Base-by-base conservation (phyloP, 371 early-diverging fungal genomes). In the Apophysomyces sp. region DNA sequence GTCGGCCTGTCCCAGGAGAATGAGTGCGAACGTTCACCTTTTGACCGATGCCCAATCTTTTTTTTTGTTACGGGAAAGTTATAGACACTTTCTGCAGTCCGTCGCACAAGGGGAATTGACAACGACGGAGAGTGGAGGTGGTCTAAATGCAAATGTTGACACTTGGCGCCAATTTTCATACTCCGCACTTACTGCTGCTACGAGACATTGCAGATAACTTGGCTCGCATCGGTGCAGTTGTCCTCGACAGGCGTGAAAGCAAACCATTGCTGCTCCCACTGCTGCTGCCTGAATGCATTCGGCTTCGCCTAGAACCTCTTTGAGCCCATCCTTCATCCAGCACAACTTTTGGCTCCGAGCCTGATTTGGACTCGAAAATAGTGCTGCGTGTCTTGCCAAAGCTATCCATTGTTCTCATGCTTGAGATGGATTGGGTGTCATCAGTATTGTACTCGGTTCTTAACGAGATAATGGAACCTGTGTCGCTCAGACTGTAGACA, bases 201-300 rank as follows among this genome's bases (percentile, higher is more conserved):
- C 69, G 66, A 15, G 77, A 76, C 68, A 74, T 70, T 18, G 76
- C 70, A 27, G 76, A 78, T 26, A 79, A 52, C 37, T 73, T 73
- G 13, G 80, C 80, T 27, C 80, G 71, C 74, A 76, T 76, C 21
- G 80, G 80, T 26, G 80, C 80, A 2, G 79, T 79, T 13, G 79
- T 72, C 57, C 72, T 73, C 3, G 76, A 79, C 26, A 79, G 41
- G 31, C 72, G 67, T 3, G 77, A 74, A 37, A 79, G 60, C 6
- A 79, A 44, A n/a, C 58, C 75, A 9, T 62, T 49, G 16, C 63
- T 63, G 18, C 58, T 62, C 32, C 59, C 55, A 13, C 65, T 68
- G 11, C 60, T 60, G 16, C 34, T 63, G 53, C 63, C 62, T 11
- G 58, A 58, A 29, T 31, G 58, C 24, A 24, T 40, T 56, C 13